Conservation (phyloP, 768 basidiomycete genomes). For the Omphalotus guepiniiformis region DNA sequence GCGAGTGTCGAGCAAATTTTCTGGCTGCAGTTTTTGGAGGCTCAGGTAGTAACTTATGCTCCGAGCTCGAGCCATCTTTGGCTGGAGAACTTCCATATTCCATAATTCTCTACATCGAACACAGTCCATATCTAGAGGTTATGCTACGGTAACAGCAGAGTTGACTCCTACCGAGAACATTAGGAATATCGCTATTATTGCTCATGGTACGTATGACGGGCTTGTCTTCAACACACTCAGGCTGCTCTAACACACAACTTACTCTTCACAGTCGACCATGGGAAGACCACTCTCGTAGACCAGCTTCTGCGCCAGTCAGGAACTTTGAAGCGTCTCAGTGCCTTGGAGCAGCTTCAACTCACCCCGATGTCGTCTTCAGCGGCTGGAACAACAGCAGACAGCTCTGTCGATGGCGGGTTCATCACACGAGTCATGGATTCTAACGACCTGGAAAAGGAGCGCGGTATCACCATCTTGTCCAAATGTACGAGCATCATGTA, state of each 20-base stretch:
- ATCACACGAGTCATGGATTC: constrained; percentile 49
- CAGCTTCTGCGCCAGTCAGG: constrained; percentile 48
- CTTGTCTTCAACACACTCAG: no score
- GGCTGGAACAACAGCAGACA: constrained; percentile 26
- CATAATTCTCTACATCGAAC: no score
- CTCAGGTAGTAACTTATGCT: no score
- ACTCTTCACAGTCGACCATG: constrained; percentile 40
- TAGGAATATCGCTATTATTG: constrained; percentile 47
- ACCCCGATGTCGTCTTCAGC: constrained; percentile 26
- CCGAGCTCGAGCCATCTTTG: no score
- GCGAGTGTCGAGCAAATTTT: no score
- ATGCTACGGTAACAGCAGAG: constrained; percentile 16
- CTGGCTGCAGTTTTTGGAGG: no score
- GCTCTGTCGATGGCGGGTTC: constrained; percentile 32
- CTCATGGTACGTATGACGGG: constrained; percentile 37
- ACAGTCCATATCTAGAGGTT: no score
- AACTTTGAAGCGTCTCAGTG: constrained; percentile 37
- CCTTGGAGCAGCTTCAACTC: constrained; percentile 30
- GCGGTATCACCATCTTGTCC: constrained; percentile 58
- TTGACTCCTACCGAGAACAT: constrained; percentile 34
- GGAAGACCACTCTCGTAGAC: constrained; percentile 51
- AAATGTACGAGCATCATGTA: constrained; percentile 53
- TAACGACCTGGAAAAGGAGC: constrained; percentile 49
- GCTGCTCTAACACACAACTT: no score
- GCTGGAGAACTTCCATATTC: no score